Evolutionary conservation across 1,139 yeast species (phyloP).

Genomic region (Lodderomyces elongisporus): DNA sequence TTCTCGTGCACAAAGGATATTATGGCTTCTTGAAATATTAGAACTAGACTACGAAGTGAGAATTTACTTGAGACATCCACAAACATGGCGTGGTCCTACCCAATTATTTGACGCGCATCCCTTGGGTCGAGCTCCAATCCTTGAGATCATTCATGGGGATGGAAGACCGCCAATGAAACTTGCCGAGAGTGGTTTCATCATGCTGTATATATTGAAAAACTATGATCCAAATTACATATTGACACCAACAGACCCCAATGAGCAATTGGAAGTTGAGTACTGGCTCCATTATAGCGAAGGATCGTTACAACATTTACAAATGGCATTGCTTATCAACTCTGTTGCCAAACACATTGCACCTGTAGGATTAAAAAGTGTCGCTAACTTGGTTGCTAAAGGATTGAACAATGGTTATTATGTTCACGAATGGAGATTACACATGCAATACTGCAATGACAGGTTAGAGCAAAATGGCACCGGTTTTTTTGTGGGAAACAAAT

Average conservation of each 20-base stretch:
- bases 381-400: conserved; percentile 35
- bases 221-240: conserved; percentile 36
- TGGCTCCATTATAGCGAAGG: conserved; percentile 56
- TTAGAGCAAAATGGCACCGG: conserved; percentile 39
- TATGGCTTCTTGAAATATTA: conserved; percentile 53
- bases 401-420: conserved; percentile 40
- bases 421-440: conserved; percentile 37
- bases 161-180: conserved; percentile 34
- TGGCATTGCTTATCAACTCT: conserved; percentile 39
- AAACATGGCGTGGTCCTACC: conserved; percentile 39
- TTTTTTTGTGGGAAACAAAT: conserved; percentile 49
- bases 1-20: conserved; percentile 49
- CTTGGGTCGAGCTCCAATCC: conserved; percentile 51
- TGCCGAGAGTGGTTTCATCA: conserved; percentile 46
- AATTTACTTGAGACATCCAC: conserved; percentile 42
- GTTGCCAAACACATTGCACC: conserved; percentile 42
- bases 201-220: conserved; percentile 37
- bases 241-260: conserved; percentile 27
- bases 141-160: conserved; percentile 43
- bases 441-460: conserved; percentile 38
- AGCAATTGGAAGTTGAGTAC: conserved; percentile 41
- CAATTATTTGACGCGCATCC: conserved; percentile 52
- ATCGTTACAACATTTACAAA: conserved; percentile 43
- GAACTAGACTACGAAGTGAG: conserved; percentile 48
- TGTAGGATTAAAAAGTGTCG: conserved; percentile 38